Base-by-base conservation (phyloP, 1,284 basidiomycete species). In the Leccinum discolor region DNA sequence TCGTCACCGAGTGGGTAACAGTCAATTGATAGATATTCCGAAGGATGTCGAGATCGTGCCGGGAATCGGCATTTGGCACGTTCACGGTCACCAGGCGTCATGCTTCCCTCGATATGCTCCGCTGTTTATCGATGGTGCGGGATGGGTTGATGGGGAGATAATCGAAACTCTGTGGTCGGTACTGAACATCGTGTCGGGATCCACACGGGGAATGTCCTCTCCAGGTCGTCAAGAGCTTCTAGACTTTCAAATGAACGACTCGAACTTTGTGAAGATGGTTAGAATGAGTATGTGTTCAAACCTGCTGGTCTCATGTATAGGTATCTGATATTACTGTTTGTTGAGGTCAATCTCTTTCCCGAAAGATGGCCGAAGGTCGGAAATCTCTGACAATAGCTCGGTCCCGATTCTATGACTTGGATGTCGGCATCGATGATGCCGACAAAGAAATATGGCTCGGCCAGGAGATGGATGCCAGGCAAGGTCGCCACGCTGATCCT, bases 31-130 rank as follows among this genome's bases (percentile, higher is more conserved):
- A 16, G 16, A 18, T 4, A 5, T 58, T 35, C 56, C n/a, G 10
- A 32, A 29, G 8, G 14, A 21, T n/a, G 14, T 58, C 11, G 59
- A 58, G 3, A 60, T 66, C 2, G 4, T 64, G 5, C 60, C 38
- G 0, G 63, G 64, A 1, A 70, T 71, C 7, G 67, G 67, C 4
- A 64, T 65, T 2, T 71, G 63, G 47, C 70, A 71, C 63, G 47
- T 71, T 1, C 64, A 62, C 8, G 63, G 59, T 1, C 70, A 71
- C 60, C 16, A 62, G 23, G 4, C 50, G 0, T 52, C 67, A 54
- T 71, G 68, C 42, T 67, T 59, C 29, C 5, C 61, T 2, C 3
- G 32, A 6, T 66, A 65, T 56, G 26, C 54, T 3, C 64, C 61
- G 1, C n/a, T 66, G 0, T 67, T 35, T 11, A 58, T 58, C 7